Evolutionary conservation across 2,329 filamentous ascomycete species (phyloP), one percentile per base, ranked within the genome.

Genomic region (Calonectria pseudoreteaudii): DNA sequence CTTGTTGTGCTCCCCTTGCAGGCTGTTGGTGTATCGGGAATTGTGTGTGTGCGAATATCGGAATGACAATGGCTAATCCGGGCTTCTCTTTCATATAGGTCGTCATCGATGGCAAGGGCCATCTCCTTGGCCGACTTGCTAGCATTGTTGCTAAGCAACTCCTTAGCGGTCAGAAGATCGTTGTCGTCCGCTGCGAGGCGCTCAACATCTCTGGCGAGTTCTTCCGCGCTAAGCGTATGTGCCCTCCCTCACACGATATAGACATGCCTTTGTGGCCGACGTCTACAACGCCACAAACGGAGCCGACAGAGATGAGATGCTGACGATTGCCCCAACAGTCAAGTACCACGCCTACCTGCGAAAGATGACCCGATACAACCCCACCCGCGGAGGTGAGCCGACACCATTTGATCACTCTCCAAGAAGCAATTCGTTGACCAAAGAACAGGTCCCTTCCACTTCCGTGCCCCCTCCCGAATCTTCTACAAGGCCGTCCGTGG

Each of bases 131-230:
- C 92, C 96, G 97, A 89, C 93, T 99, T 88, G 96, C 96, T 90
- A 95, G 93, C 88, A 98, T 95, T 86, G 95, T 98, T 86, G 96
- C 96, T 88, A 98, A 98, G 94, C 96, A 98, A 92, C 93, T 98
- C 86, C 94, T 98, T 84, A 97, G 93, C 89, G 96, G 96, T 87
- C 96, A 98, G 92, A 98, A 98, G 94, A 97, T 99, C 87, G 96
- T 98, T 85, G 91, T 99, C 84, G 97, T 99, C 87, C 95, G 97
- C 92, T 97, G 94, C 90, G 97, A 99, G 91, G 95, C 95, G 85
- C 93, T 99, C 88, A 99, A 99, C 94, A 99, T 99, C 93, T 99
- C 97, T 83, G 97, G 97, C 91, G 97, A 98, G 92, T 99, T 99
- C 95, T 99, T 99, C 94, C 95, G 97, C 89, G 93, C 96, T 83